These are phyloP conservation scores for Penicillium cinerascens DNA, from an alignment of 495 filamentous ascomycete genomes.

Conservation along the genomic window DNA sequence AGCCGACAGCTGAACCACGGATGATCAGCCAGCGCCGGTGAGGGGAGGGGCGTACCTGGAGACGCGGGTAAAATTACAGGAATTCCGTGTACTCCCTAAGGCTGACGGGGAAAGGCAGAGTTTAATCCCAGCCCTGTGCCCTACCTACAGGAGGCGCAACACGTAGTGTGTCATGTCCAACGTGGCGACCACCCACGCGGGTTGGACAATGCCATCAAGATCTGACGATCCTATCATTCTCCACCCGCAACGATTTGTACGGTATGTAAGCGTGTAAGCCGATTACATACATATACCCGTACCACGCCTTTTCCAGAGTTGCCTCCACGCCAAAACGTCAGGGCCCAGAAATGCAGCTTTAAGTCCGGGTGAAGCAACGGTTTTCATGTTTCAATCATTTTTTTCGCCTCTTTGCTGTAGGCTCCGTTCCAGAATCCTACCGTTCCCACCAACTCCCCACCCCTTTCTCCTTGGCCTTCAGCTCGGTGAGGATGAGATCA, in stretches of 20 bases:
- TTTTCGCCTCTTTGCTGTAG: constrained; percentile 15
- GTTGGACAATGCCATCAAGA: constrained; percentile 2
- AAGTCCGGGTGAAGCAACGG: constrained; percentile 15
- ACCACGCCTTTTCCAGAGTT: constrained; percentile 3
- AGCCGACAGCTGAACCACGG: constrained; percentile 8
- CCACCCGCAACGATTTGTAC: constrained; percentile 1
- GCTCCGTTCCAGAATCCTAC: constrained; percentile 9
- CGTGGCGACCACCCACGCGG: constrained; percentile 8
- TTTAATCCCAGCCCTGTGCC: constrained; percentile 6
- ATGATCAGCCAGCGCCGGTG: not conserved
- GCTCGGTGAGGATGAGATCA: constrained; percentile 26
- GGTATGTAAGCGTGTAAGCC: constrained; percentile 11
- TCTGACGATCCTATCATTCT: constrained; percentile 3
- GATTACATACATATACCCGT: constrained; percentile 10
- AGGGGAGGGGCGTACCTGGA: not conserved
- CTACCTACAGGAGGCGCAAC: not conserved
- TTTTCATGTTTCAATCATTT: constrained; percentile 18
- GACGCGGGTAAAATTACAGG: constrained; percentile 8
- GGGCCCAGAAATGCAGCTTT: constrained; percentile 12
- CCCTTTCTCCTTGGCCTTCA: constrained; percentile 12
- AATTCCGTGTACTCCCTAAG: constrained; percentile 6
- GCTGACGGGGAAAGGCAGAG: constrained; percentile 1
- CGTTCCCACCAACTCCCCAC: not conserved
- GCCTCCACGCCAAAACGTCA: constrained; percentile 18
- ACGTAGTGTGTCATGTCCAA: not conserved